These are phyloP conservation scores for Canavalia gladiata DNA, from an alignment of 306 rosid genomes.

Conservation along the genomic window DNA sequence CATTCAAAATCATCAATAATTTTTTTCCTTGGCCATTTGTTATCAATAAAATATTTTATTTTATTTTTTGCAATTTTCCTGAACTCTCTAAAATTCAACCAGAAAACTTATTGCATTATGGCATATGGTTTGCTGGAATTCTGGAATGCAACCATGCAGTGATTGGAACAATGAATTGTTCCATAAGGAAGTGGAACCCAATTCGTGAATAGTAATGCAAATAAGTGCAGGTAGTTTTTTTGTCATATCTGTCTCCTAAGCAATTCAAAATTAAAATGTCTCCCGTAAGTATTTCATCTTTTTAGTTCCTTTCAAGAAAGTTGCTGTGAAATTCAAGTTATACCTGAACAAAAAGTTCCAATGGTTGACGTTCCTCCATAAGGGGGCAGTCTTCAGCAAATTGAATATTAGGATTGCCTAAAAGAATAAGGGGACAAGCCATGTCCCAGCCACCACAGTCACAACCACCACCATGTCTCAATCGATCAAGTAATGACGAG, in stretches of 20 bases:
- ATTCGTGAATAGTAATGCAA: not conserved
- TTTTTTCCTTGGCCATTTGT: not conserved
- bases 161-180: not conserved
- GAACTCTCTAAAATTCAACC: not conserved
- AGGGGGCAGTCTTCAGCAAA: slow-evolving; percentile 59
- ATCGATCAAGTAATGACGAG: slow-evolving; percentile 80
- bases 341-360: slow-evolving; percentile 90
- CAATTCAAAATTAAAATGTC: slow-evolving; percentile 5
- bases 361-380: slow-evolving; percentile 61
- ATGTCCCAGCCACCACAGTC: slow-evolving; percentile 99
- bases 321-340: slow-evolving; percentile 35
- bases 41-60: not conserved
- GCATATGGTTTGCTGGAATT: not conserved
- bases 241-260: not conserved
- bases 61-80: not conserved
- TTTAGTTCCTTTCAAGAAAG: slow-evolving; percentile 40
- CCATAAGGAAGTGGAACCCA: slow-evolving; percentile 32
- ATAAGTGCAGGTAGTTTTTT: not conserved
- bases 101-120: not conserved
- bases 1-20: not conserved
- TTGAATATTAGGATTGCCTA: slow-evolving; percentile 73
- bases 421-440: slow-evolving; percentile 87
- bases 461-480: slow-evolving; percentile 92
- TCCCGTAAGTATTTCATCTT: slow-evolving; percentile 4
- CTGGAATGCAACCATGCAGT: slow-evolving; percentile 2